These are phyloP conservation scores for Trypanosoma avium DNA, from an alignment of 208 protist species.

Conservation along the genomic window DNA sequence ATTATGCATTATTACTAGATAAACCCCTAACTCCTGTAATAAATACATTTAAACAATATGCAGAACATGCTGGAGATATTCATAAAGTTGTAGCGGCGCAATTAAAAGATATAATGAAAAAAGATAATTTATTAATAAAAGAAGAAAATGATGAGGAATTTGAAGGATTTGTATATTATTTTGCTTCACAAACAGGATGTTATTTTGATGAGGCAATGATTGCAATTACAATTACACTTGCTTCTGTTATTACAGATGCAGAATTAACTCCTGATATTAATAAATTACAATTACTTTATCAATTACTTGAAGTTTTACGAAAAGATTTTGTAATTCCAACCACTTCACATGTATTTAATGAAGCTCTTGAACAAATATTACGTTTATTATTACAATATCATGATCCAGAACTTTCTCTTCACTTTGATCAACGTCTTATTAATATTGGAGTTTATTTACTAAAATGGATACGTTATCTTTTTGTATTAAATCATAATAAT, in stretches of 20 bases:
- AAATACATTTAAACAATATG: constrained; percentile 17
- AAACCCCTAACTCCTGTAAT: not conserved
- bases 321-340: constrained; percentile 46
- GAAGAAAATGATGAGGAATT: constrained; percentile 29
- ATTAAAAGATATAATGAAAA: constrained; percentile 7
- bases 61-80: constrained; percentile 29
- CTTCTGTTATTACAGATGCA: constrained; percentile 31
- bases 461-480: constrained; percentile 57
- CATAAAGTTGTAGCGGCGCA: constrained; percentile 33
- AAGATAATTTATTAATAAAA: not conserved
- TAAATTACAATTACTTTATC: constrained; percentile 20
- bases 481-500: too few relatives aligned
- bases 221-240: constrained; percentile 40
- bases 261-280: constrained; percentile 18
- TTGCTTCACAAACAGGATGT: constrained; percentile 40
- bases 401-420: constrained; percentile 73
- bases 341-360: constrained; percentile 47
- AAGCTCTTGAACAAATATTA: constrained; percentile 37
- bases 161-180: constrained; percentile 40
- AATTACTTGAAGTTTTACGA: constrained; percentile 31
- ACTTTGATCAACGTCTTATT: constrained; percentile 78
- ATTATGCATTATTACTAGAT: constrained; percentile 55
- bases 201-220: constrained; percentile 43
- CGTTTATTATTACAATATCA: constrained; percentile 92
- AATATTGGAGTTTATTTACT: constrained; percentile 57